Conservation (phyloP, 345 rosid species). For the Arabidopsis suecica region DNA sequence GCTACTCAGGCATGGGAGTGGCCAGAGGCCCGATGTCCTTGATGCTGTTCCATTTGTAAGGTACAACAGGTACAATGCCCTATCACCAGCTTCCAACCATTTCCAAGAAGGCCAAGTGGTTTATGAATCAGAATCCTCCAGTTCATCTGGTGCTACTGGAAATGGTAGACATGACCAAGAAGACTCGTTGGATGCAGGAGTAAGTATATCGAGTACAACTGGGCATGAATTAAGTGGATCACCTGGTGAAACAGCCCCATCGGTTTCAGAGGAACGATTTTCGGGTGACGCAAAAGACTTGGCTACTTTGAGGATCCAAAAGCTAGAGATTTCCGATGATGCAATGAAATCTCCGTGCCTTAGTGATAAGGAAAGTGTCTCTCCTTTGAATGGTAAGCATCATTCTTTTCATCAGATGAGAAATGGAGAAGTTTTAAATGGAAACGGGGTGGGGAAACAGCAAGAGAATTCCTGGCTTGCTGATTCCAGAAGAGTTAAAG, state of each 20-base stretch:
- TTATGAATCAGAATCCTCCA: constrained; percentile 43
- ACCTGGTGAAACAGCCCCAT: constrained; percentile 31
- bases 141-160: constrained; percentile 38
- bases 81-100: constrained; percentile 47
- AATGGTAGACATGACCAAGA: constrained; percentile 46
- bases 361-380: constrained; percentile 39
- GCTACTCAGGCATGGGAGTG: constrained; percentile 78
- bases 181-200: constrained; percentile 28
- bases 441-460: constrained; percentile 46
- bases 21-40: constrained; percentile 82
- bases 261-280: constrained; percentile 55
- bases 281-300: constrained; percentile 63
- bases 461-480: constrained; percentile 34
- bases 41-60: constrained; percentile 54
- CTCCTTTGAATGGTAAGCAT: constrained; percentile 43
- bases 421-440: constrained; percentile 56
- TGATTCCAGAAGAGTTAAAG: constrained; percentile 36
- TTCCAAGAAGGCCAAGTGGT: constrained; percentile 55
- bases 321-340: constrained; percentile 48
- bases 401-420: constrained; percentile 53
- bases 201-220: constrained; percentile 18
- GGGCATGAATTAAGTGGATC: constrained; percentile 24
- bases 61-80: constrained; percentile 45
- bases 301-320: constrained; percentile 53
- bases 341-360: constrained; percentile 42